Evolutionary conservation across 2,329 filamentous ascomycete species (phyloP).

Genomic region (Amylocarpus encephaloides): DNA sequence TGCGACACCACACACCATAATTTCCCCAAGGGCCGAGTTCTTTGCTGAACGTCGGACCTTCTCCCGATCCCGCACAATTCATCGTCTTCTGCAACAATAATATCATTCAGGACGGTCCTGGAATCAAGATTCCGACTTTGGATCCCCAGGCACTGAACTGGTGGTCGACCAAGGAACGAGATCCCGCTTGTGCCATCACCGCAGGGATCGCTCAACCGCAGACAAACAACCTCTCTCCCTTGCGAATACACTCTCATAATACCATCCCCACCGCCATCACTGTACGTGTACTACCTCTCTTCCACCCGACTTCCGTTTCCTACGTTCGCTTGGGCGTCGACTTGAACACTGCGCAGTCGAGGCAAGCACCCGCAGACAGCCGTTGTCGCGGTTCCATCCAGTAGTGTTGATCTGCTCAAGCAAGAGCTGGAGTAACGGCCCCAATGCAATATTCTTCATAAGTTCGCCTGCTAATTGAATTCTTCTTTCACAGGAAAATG

Average conservation of each 20-base stretch:
- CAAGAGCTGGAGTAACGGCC: conserved; percentile 12
- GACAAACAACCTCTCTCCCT: conserved; percentile 23
- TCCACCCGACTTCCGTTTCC: neutral
- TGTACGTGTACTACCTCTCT: conserved; percentile 20
- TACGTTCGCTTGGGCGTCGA: conserved; percentile 3
- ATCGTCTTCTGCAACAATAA: neutral
- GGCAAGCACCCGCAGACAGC: neutral
- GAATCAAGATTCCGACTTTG: no score
- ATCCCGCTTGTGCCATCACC: conserved; percentile 17
- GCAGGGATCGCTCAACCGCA: conserved; percentile 22
- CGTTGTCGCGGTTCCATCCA: neutral
- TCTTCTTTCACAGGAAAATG: conserved; percentile 39
- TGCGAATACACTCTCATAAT: conserved; percentile 10
- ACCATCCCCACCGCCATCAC: conserved; percentile 15
- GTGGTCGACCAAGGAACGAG: conserved; percentile 29
- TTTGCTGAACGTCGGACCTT: conserved; percentile 3
- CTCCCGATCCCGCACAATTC: neutral
- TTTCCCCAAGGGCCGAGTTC: conserved; percentile 1
- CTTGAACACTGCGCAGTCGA: conserved; percentile 1
- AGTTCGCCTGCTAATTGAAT: conserved; percentile 13
- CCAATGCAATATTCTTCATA: neutral
- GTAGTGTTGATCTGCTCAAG: neutral
- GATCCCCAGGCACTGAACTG: no score
- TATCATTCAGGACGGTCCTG: neutral
- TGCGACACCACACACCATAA: conserved; percentile 7